Conservation (phyloP, 345 rosid genomes). For the Eucalyptus leucophloia region DNA sequence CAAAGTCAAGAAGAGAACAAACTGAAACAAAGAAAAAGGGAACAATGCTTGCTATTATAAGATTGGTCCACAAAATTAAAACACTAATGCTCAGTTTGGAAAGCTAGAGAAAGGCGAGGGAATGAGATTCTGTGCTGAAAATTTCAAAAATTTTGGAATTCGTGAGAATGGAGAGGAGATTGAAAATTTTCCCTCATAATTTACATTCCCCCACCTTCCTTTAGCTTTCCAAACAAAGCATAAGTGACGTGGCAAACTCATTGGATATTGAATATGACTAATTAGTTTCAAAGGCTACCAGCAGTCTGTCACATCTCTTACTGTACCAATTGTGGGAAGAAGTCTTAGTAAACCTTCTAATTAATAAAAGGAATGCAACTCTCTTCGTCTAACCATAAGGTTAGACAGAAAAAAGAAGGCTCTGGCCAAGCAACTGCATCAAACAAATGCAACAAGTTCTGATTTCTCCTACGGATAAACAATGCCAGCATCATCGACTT, state of each 20-base stretch:
- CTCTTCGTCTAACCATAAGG: background rate
- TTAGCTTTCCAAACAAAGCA: background rate
- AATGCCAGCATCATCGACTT: background rate
- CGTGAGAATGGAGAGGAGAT: background rate
- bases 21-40: background rate
- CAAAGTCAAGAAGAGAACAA: background rate
- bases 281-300: background rate
- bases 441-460: background rate
- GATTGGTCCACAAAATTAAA: background rate
- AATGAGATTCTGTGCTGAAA: background rate
- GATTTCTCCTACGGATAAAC: background rate
- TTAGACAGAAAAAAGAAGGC: background rate
- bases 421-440: background rate
- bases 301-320: background rate
- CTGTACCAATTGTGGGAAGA: background rate
- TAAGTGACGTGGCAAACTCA: background rate
- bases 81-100: background rate
- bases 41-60: background rate
- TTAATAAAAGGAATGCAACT: background rate
- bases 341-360: background rate
- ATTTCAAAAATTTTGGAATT: background rate
- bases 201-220: background rate
- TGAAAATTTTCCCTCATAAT: background rate
- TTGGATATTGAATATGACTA: background rate
- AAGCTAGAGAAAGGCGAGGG: background rate